phyloP scores from a whole-genome alignment of 805 yeast species.

The Candida railenensis region DNA sequence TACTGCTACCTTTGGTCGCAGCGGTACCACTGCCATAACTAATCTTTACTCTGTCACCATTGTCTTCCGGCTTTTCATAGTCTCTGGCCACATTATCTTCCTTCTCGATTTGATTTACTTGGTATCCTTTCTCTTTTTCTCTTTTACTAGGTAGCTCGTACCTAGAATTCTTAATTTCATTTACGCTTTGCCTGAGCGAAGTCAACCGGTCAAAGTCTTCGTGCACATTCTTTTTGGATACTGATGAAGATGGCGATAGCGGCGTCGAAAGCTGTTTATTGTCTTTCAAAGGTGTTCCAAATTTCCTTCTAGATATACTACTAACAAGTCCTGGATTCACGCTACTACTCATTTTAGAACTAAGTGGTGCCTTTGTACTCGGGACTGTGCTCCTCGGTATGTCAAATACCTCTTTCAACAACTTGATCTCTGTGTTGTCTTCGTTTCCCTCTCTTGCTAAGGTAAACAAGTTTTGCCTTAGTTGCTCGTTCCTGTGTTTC shows the following conservation, averaged over 20 bases:
- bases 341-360: too few relatives aligned
- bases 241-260: neutral
- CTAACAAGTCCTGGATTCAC: neutral
- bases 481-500: slow-evolving; percentile 5
- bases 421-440: slow-evolving; percentile 9
- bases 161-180: slow-evolving; percentile 18
- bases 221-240: neutral
- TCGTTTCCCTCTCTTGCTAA: slow-evolving; percentile 10
- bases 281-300: slow-evolving; percentile 8
- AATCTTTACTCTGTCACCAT: neutral
- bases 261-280: neutral
- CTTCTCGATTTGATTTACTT: neutral
- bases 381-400: neutral
- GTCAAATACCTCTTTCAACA: slow-evolving; percentile 7
- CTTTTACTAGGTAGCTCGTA: slow-evolving; percentile 17
- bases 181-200: slow-evolving; percentile 21
- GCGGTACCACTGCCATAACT: neutral
- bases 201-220: slow-evolving; percentile 11
- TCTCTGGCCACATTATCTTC: neutral
- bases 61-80: neutral
- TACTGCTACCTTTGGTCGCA: slow-evolving; percentile 1
- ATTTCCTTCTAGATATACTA: neutral
- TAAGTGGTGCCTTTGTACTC: neutral
- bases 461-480: slow-evolving; percentile 10
- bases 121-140: neutral